These are phyloP conservation scores for Lumnitzera littorea DNA, from an alignment of 345 rosid genomes.

Conservation along the genomic window DNA sequence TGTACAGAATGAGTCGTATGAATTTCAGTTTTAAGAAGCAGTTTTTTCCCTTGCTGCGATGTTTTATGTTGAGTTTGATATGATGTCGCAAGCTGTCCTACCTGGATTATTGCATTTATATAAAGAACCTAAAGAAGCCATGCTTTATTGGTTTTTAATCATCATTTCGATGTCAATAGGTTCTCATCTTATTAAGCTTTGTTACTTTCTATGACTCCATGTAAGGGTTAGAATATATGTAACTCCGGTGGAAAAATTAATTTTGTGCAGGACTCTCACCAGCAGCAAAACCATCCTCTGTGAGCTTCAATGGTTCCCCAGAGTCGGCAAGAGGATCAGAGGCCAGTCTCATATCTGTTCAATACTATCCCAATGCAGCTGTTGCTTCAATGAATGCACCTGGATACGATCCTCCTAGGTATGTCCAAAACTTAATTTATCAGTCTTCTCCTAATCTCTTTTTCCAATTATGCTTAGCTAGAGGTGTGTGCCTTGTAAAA, in stretches of 20 bases:
- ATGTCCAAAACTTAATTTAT: conserved; percentile 11
- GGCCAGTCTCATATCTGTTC: conserved; percentile 44
- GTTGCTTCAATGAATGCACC: conserved; percentile 29
- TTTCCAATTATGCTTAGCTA: background rate
- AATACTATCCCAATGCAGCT: conserved; percentile 38
- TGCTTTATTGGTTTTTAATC: too few species aligned
- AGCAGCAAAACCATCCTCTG: conserved; percentile 18
- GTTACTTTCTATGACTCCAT: too few species aligned
- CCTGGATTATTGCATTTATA: too few species aligned
- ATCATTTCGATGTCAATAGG: too few species aligned
- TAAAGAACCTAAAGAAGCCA: too few species aligned
- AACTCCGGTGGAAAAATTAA: background rate
- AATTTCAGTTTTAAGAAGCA: too few species aligned
- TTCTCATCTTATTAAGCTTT: too few species aligned
- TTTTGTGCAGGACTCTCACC: conserved; percentile 60
- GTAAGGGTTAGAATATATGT: too few species aligned
- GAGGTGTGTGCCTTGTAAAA: background rate
- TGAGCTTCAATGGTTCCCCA: conserved; percentile 29
- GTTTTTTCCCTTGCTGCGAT: too few species aligned
- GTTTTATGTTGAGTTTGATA: too few species aligned
- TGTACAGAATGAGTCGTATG: too few species aligned
- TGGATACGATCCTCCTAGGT: conserved; percentile 35
- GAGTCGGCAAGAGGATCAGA: conserved; percentile 33
- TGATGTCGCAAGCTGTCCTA: too few species aligned
- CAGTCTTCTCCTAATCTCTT: background rate